A percentile compares a stretch with the other conserved stretches of the same genome.
phyloP scores from a whole-genome alignment of 2,329 filamentous ascomycete species.

The Botrytis cinerea region DNA sequence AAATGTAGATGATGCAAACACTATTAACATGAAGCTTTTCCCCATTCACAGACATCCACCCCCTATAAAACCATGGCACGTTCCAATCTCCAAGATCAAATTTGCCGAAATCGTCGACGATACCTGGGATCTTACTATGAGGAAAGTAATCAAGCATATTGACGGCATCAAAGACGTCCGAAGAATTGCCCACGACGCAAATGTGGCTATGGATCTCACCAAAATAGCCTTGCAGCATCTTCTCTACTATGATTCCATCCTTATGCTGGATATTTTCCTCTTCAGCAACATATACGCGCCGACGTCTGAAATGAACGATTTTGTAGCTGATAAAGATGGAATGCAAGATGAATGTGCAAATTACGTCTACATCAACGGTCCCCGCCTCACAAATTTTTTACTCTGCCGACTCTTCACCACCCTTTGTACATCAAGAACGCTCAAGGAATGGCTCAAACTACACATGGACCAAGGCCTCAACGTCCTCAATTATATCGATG shows the following conservation, averaged over 20 bases:
- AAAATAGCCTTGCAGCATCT: slow-evolving; percentile 86
- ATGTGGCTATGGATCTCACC: slow-evolving; percentile 83
- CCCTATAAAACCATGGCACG: slow-evolving; percentile 82
- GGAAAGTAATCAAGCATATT: slow-evolving; percentile 79
- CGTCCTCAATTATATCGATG: slow-evolving; percentile 75
- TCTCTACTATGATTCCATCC: slow-evolving; percentile 87
- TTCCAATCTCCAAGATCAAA: slow-evolving; percentile 75
- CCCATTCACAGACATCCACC: slow-evolving; percentile 77
- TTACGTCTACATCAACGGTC: slow-evolving; percentile 60
- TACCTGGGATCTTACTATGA: slow-evolving; percentile 75
- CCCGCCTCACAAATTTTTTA: slow-evolving; percentile 56
- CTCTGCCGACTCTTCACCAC: slow-evolving; percentile 83
- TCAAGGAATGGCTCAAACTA: slow-evolving; percentile 82
- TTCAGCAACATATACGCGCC: slow-evolving; percentile 90
- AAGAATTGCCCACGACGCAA: slow-evolving; percentile 80
- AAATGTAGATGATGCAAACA: slow-evolving; percentile 78
- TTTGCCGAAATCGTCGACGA: slow-evolving; percentile 64
- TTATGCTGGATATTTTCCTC: slow-evolving; percentile 92
- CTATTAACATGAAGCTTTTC: slow-evolving; percentile 94
- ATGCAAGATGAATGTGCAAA: slow-evolving; percentile 85
- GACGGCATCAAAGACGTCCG: slow-evolving; percentile 90
- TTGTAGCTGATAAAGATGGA: slow-evolving; percentile 70
- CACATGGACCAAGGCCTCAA: slow-evolving; percentile 67
- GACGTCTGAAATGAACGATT: slow-evolving; percentile 74
- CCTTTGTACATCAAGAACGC: slow-evolving; percentile 79